Conservation (phyloP, 306 rosid genomes). For the Elaeagnus macrophylla region DNA sequence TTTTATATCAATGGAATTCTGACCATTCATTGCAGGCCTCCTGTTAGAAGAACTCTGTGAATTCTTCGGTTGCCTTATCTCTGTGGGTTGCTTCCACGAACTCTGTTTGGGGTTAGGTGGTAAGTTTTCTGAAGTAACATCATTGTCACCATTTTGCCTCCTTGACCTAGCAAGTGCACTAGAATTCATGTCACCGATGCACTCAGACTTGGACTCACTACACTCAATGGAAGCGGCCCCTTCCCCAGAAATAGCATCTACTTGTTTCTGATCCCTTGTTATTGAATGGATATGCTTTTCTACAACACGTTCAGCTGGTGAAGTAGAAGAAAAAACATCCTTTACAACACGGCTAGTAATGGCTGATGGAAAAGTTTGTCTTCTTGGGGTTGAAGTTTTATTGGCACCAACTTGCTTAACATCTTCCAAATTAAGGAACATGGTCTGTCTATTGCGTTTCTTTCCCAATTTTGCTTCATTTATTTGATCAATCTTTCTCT, state of each 20-base stretch:
- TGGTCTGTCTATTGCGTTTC: conserved; percentile 87
- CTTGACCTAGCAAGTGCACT: conserved; percentile 46
- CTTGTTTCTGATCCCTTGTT: conserved; percentile 59
- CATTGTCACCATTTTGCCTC: conserved; percentile 55
- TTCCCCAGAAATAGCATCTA: conserved; percentile 43
- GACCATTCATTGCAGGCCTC: conserved; percentile 48
- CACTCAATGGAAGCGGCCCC: conserved; percentile 44
- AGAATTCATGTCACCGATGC: conserved; percentile 52
- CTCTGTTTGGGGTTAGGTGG: conserved; percentile 77
- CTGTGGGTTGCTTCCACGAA: conserved; percentile 75
- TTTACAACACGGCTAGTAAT: conserved; percentile 54
- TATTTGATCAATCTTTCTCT: conserved; percentile 76
- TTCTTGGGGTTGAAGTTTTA: conserved; percentile 85
- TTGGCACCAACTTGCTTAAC: conserved; percentile 90
- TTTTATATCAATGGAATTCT: conserved; percentile 53
- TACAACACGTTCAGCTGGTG: conserved; percentile 53
- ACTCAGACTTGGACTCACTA: conserved; percentile 53
- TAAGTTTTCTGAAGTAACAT: conserved; percentile 50
- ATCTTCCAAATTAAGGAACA: conserved; percentile 94
- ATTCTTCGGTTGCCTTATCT: conserved; percentile 61
- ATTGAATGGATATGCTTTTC: conserved; percentile 33
- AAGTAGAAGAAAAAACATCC: conserved; percentile 43
- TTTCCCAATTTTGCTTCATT: conserved; percentile 86
- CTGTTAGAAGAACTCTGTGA: conserved; percentile 34
- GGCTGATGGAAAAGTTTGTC: conserved; percentile 58